Evolutionary conservation across 495 filamentous ascomycete species (phyloP), one percentile per base, ranked within the genome.

Genomic region (Aspergillus olivimuriae): DNA sequence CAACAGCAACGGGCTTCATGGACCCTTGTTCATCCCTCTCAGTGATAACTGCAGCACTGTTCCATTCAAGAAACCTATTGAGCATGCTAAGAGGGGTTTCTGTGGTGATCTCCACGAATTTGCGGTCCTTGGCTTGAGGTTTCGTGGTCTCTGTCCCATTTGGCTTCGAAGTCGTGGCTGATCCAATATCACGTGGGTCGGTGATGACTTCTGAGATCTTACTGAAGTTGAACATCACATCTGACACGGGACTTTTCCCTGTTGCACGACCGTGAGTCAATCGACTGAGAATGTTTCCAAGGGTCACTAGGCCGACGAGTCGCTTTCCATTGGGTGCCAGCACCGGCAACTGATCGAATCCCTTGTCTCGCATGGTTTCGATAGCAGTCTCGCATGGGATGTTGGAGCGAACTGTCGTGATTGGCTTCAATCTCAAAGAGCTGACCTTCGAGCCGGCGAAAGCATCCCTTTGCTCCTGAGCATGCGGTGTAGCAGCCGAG

Each of bases 211-310:
- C 89, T 41, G 84, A 76, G 42, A 96, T 78, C 56, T 84, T 85
- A 16, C 74, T 68, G 61, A 98, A 98, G 60, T 94, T 78, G 47
- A 98, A 97, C 92, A 98, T 98, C 56, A 95, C 85, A n/a, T 90
- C 81, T 16, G 74, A 72, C 34, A 98, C 86, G 2, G 78, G 81
- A 48, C 73, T 85, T 52, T 78, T 70, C 1, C 79, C 79, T 0
- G 77, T 75, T 4, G 87, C 87, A 1, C 92, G 78, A 7, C 87
- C 88, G 39, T 81, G 77, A 8, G 85, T 88, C 52, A 98, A 82
- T 64, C 84, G 89, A 57, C 81, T 87, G 32, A 98, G 78, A n/a
- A 96, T 68, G 58, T 98, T 96, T 16, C 92, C 92, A 33, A 98
- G 76, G 1, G 92, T 98, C 12, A 96, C 82, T 2, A 98, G 79